Percentiles rank a stretch among this genome's conserved stretches.
Evolutionary conservation across 345 rosid genomes (phyloP).

Genomic region (Eucalyptus cloeziana): DNA sequence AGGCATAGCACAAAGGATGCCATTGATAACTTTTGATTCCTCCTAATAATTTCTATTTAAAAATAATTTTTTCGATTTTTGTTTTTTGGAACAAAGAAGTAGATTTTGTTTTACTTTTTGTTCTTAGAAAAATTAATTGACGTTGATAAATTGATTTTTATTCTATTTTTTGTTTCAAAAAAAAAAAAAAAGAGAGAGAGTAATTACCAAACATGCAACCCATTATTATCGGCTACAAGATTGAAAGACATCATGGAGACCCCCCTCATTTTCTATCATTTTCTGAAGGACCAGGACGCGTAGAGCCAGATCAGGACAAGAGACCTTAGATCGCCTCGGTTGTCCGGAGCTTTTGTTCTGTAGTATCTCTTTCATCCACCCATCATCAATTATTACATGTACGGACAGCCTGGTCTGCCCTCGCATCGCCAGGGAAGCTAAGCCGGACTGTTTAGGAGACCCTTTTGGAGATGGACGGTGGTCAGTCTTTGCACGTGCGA

Average conservation of each 20-base stretch:
- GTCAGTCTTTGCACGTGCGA: neutral
- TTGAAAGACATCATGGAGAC: neutral
- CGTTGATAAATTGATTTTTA: no score
- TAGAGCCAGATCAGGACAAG: neutral
- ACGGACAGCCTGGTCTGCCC: neutral
- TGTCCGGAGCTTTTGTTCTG: neutral
- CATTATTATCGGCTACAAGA: neutral
- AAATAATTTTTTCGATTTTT: no score
- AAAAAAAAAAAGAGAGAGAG: no score
- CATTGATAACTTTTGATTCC: no score
- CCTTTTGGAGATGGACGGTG: neutral
- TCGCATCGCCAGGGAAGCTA: neutral
- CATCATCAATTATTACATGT: neutral
- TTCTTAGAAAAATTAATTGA: no score
- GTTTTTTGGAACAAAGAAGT: fast-evolving
- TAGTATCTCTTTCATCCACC: neutral
- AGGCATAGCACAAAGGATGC: neutral
- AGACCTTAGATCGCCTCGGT: neutral
- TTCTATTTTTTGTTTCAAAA: no score
- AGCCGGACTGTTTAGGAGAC: neutral
- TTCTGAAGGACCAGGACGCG: neutral
- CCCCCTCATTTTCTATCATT: neutral
- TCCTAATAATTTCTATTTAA: no score
- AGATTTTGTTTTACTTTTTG: no score
- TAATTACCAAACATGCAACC: neutral